Conservation (phyloP, 768 basidiomycete genomes). For the Tulasnella sp. region DNA sequence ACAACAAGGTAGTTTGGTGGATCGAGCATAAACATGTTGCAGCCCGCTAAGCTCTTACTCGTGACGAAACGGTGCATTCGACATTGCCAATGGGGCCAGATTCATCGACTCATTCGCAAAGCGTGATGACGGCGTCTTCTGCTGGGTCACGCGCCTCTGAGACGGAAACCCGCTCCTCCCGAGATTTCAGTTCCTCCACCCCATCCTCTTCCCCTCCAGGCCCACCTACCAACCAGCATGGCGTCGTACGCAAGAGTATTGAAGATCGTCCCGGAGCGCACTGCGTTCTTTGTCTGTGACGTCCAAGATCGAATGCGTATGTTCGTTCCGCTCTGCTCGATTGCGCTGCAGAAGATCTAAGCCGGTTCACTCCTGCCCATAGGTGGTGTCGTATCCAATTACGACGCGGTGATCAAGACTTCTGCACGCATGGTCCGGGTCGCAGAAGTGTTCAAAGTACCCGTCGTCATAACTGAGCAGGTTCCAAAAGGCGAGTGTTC, state of each 20-base stretch:
- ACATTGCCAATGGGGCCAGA: background rate
- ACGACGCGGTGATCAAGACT: constrained; percentile 68
- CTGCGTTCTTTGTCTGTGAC: constrained; percentile 81
- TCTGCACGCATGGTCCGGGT: constrained; percentile 76
- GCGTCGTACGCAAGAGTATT: constrained; percentile 12
- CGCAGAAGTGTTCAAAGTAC: constrained; percentile 72
- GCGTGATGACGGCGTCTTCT: constrained; percentile 2
- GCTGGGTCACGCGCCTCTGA: background rate
- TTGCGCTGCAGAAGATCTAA: constrained; percentile 47
- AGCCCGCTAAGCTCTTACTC: background rate
- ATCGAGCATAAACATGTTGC: background rate
- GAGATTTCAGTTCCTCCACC: background rate
- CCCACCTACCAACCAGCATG: background rate
- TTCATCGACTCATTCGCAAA: background rate
- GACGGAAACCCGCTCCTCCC: background rate
- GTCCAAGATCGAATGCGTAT: constrained; percentile 76
- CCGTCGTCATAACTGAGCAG: constrained; percentile 83
- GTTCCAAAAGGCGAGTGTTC: constrained; percentile 67
- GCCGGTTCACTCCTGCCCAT: constrained; percentile 31
- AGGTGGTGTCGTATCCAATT: constrained; percentile 61
- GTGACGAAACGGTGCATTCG: background rate
- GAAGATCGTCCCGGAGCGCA: constrained; percentile 35
- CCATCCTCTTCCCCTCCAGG: background rate
- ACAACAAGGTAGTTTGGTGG: too few relatives aligned
- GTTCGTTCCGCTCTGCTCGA: constrained; percentile 37